Base-by-base conservation (phyloP, 108 stramenopile species). In the Epithemia pelagica region DNA sequence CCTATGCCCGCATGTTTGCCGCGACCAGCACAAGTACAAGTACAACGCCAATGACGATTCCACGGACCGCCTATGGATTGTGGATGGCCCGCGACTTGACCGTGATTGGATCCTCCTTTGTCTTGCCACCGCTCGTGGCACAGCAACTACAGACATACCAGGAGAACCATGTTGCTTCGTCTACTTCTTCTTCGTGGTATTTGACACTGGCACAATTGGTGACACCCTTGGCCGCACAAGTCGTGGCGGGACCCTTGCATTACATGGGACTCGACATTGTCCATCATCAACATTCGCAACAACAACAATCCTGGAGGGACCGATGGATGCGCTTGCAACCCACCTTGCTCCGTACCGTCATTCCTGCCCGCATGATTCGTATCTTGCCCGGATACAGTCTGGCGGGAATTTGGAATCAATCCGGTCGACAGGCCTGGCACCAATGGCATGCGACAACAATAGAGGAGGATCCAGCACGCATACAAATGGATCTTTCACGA, bases 311-410 rank as follows among this genome's bases (percentile, higher is more conserved):
- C 2, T 73, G 64, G 65, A 28, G 28, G 28, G 79, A 80, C 56
- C 65, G 83, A 18, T 30, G 56, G 29, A 27, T 32, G 26, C 58
- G 69, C 27, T 61, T 80, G 21, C 32, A 33, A 18, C 1, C 58
- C 25, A 67, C 70, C 19, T 51, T 76, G 51, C 54, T 24, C 19
- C 66, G 73, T 2, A n/a, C n/a, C n/a, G 76, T 84, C 23, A 52
- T 81, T 15, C 60, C 55, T 5, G 78, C 76, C 8, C 64, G 83
- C 25, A 73, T 81, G 21, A 71, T 74, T 22, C 72, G 83, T 0
- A 84, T 84, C 28, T 68, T 73, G 28, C 83, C 83, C 7, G 83
- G 75, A 22, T 84, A 84, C 58, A 72, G 83, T 32, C 58, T 81
- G 24, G 83, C 74, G 56, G 83, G 83, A 0, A 75, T 84, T 1